Conservation (phyloP, 805 yeast genomes). For the Ogataea trehaloabstinens region DNA sequence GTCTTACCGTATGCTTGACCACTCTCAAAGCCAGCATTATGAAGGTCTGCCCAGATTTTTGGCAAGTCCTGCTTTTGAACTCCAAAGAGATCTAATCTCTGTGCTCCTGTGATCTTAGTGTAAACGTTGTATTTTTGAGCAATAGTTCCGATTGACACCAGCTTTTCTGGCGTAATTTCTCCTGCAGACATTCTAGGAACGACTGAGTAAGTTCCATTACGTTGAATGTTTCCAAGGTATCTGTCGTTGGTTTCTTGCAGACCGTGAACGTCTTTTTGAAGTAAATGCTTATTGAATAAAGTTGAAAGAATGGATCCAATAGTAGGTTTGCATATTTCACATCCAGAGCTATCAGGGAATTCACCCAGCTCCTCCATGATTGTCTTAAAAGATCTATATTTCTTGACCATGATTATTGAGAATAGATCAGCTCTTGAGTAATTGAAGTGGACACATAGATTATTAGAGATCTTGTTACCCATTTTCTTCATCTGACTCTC, state of each 20-base stretch:
- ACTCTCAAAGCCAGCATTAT: slow-evolving; percentile 34
- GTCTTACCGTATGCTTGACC: slow-evolving; percentile 40
- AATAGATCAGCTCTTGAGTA: slow-evolving; percentile 36
- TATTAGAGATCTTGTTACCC: slow-evolving; percentile 32
- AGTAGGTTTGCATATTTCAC: slow-evolving; percentile 38
- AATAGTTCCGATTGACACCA: slow-evolving; percentile 33
- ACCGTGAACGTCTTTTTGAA: slow-evolving; percentile 32
- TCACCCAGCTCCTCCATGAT: slow-evolving; percentile 31
- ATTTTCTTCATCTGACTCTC: slow-evolving; percentile 34
- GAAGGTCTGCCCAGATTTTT: slow-evolving; percentile 32
- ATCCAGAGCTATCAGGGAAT: slow-evolving; percentile 31
- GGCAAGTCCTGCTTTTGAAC: slow-evolving; percentile 34
- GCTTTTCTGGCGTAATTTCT: slow-evolving; percentile 38
- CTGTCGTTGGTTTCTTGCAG: slow-evolving; percentile 38
- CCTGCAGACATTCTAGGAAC: slow-evolving; percentile 39
- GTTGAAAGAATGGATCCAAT: slow-evolving; percentile 37
- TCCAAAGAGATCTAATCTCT: slow-evolving; percentile 35
- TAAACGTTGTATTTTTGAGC: slow-evolving; percentile 34
- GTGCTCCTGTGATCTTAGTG: slow-evolving; percentile 38
- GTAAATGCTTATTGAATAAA: slow-evolving; percentile 31
- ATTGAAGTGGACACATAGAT: slow-evolving; percentile 34
- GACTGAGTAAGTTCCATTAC: slow-evolving; percentile 38
- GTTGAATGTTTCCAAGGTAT: slow-evolving; percentile 36
- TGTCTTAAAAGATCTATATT: slow-evolving; percentile 27
- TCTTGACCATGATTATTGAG: slow-evolving; percentile 34